Percentiles rank a stretch among this genome's conserved stretches.
These are phyloP conservation scores for Metarhizium album DNA, from an alignment of 2,329 filamentous ascomycete genomes.

Conservation along the genomic window DNA sequence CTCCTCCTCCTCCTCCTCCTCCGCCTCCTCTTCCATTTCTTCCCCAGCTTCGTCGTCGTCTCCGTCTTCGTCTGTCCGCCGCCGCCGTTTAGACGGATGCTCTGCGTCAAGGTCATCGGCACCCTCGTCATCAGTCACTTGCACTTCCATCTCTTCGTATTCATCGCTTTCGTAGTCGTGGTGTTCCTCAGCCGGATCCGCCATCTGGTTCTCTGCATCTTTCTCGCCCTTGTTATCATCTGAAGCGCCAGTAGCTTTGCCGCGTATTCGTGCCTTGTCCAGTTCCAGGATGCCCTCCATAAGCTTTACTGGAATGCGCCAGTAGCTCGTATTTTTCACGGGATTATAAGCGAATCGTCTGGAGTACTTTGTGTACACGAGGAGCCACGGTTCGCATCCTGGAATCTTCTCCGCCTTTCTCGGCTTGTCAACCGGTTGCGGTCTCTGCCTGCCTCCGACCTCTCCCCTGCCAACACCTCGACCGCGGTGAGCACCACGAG, in stretches of 20 bases:
- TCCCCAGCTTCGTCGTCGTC: conserved; percentile 29
- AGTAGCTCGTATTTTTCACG: conserved; percentile 78
- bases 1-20: conserved; percentile 18
- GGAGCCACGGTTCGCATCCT: conserved; percentile 72
- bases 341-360: conserved; percentile 86
- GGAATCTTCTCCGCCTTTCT: conserved; percentile 71
- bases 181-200: conserved; percentile 20
- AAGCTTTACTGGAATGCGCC: conserved; percentile 85
- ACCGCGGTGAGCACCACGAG: conserved; percentile 21
- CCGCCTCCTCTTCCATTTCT: conserved; percentile 33
- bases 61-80: conserved; percentile 33
- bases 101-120: conserved; percentile 15
- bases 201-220: conserved; percentile 4
- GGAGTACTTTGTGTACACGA: conserved; percentile 87
- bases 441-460: conserved; percentile 48
- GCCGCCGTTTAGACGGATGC: conserved; percentile 51
- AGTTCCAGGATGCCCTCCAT: conserved; percentile 65
- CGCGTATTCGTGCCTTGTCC: conserved; percentile 60
- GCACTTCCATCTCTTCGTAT: conserved; percentile 60
- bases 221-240: conserved; percentile 4
- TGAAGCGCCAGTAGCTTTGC: conserved; percentile 32
- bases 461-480: conserved; percentile 25
- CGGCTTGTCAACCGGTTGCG: conserved; percentile 69
- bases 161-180: conserved; percentile 49
- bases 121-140: conserved; percentile 44